phyloP scores from a whole-genome alignment of 306 rosid species.

The Dryas alaskensis region DNA sequence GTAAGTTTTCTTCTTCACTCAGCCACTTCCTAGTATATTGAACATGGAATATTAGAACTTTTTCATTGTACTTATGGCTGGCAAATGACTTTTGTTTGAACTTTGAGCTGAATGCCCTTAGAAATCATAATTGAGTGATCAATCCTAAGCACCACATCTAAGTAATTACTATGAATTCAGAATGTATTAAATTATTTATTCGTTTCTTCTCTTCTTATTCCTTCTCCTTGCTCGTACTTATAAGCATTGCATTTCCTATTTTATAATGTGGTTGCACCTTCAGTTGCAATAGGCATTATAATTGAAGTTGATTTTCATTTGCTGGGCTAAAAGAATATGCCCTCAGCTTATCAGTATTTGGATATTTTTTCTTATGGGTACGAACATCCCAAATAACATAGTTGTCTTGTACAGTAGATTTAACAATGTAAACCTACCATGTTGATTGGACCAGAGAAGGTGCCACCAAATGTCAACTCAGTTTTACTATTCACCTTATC shows the following conservation, averaged over 20 bases:
- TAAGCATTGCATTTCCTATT: not conserved
- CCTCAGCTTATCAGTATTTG: too few species aligned
- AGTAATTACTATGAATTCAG: not conserved
- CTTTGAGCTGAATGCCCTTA: not conserved
- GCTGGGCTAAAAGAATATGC: too few species aligned
- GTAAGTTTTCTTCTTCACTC: constrained; percentile 48
- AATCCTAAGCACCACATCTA: not conserved
- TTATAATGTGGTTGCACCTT: not conserved
- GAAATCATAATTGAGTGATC: not conserved
- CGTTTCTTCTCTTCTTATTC: not conserved
- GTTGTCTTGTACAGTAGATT: not conserved
- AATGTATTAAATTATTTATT: not conserved
- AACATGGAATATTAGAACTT: not conserved
- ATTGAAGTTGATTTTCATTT: too few species aligned
- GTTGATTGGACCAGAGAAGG: not conserved
- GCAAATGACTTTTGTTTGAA: not conserved
- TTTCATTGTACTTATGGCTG: not conserved
- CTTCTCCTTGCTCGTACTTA: not conserved
- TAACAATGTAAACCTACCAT: not conserved
- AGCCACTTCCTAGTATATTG: not conserved
- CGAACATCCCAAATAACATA: not conserved
- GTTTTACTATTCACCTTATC: not conserved
- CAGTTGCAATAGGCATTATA: too few species aligned
- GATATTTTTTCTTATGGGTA: not conserved
- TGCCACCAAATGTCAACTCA: not conserved